Evolutionary conservation across 2,329 filamentous ascomycete genomes (phyloP).

Genomic region (Sclerotinia sclerotiorum): DNA sequence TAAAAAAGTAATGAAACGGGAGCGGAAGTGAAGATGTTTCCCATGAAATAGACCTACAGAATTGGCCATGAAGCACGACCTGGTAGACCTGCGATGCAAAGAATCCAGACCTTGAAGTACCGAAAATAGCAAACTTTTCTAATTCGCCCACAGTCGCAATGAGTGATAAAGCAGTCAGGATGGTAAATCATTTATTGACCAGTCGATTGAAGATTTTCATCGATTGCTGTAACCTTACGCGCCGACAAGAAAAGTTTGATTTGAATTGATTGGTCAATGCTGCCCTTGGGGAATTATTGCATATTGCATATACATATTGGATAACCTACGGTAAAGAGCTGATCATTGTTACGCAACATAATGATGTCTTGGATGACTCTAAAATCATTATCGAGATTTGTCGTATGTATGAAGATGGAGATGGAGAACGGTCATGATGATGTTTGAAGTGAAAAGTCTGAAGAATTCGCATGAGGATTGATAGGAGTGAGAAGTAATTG

Average conservation of each 20-base stretch:
- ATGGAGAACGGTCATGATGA: neutral
- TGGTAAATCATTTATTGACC: conserved; percentile 26
- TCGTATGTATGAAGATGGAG: neutral
- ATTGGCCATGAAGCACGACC: conserved; percentile 24
- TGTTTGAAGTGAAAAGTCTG: neutral
- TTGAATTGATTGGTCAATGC: conserved; percentile 22
- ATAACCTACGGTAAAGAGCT: neutral
- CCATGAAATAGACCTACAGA: conserved; percentile 23
- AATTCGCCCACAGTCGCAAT: conserved; percentile 37
- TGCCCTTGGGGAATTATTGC: neutral
- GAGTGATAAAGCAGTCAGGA: conserved; percentile 24
- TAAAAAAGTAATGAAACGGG: conserved; percentile 33
- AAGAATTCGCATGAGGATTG: too few species aligned
- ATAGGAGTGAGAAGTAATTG: neutral
- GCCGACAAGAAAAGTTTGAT: conserved; percentile 28
- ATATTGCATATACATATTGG: neutral
- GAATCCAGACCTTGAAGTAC: conserved; percentile 18
- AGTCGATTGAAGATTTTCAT: conserved; percentile 20
- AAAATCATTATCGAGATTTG: neutral
- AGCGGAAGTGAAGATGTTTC: neutral
- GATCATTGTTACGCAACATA: conserved; percentile 4
- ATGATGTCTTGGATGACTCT: neutral
- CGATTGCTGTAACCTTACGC: conserved; percentile 37
- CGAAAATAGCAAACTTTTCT: conserved; percentile 30
- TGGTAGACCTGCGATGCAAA: conserved; percentile 11